Base-by-base conservation (phyloP, 495 filamentous ascomycete genomes). In the Saxophila tyrrhenica region DNA sequence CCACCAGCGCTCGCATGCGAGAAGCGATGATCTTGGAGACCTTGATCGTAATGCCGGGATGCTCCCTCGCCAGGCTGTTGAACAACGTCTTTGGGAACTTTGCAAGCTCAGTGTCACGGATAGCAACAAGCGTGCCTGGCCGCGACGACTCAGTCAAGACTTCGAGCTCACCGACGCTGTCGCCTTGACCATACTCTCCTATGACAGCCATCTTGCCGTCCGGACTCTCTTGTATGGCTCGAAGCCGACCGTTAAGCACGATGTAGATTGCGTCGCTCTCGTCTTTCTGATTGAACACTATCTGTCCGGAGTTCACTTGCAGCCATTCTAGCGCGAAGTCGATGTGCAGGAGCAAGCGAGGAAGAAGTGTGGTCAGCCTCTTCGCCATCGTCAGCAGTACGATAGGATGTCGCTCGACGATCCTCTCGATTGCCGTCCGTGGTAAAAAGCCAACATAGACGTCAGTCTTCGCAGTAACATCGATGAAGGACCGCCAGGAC, bases 201-300 rank as follows among this genome's bases (percentile, higher is more conserved):
- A 88, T 79, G 38, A 95, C 90, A 48, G 82, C 85, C 74, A 94
- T 85, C n/a, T 81, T 84, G 0, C 85, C 87, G 49, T 86, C 82
- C 25, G 83, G 72, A 3, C 79, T 75, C 62, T 96, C 89, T 29
- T 86, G 75, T 1, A 97, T 80, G 3, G 86, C 78, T 35, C 92
- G 73, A 22, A 98, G 69, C 10, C 92, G 82, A 10, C 92, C 92
- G 65, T 98, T 98, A 7, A 98, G 74, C 11, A 96, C 94, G 57
- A 98, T 89, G 64, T 98, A 97, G 39, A 98, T 98, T 13, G 94
- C 92, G 69, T 98, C 92, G 65, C 92, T 97, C 56, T 97, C 92
- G 58, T 97, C 91, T 2, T 81, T 83, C 69, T 96, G 87, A 64
- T 94, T 85, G 64, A 92, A 92, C 43, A 98, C 85, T 10, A 94